Evolutionary conservation across 306 rosid species (phyloP), one percentile per base, ranked within the genome.

Genomic region (Potentilla sterilis): DNA sequence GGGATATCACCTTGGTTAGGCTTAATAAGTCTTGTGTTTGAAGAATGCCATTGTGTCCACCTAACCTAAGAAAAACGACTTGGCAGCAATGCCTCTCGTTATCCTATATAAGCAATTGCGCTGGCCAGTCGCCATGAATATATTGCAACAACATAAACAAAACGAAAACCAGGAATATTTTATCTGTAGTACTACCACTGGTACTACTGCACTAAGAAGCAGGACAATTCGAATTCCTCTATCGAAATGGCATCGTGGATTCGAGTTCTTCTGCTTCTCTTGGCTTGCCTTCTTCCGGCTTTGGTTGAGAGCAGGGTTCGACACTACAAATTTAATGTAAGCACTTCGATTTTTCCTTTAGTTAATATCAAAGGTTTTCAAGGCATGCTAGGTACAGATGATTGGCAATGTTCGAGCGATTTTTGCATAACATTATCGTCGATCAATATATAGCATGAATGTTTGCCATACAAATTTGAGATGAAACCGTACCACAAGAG

Each of bases 41-140:
- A 89, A 88, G 88, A 85, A 75, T 86, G 67, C 59, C 22, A 18
- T 70, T 57, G 74, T 73, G 42, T 80, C 86, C 87, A 94, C 98
- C 98, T 90, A 92, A 94, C 88, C 70, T 73, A 68, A 79, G 43
- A 78, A 93, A 87, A 91, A 89, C 84, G 97, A 93, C 98, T 76
- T 83, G 62, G 85, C 85, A 87, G 82, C 98, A 71, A 75, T 78
- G 86, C 73, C 64, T 42, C 34, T 73, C 44, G 66, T 74, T 19
- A 65, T 58, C 64, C 83, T 91, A 85, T 94, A 88, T 86, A 90
- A 87, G 81, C 22, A 16, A 65, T 24, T 80, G 86, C 72, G 83
- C 82, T 88, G 81, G 81, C 75, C 12, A 54, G 88, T 86, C 87
- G 69, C 74, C 52, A 19, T 82, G 87, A 78, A 81, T 71, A 61